A percentile compares a stretch with the other conserved stretches of the same genome.
Conservation (phyloP, 768 basidiomycete species). For the Paxillus rubicundulus region DNA sequence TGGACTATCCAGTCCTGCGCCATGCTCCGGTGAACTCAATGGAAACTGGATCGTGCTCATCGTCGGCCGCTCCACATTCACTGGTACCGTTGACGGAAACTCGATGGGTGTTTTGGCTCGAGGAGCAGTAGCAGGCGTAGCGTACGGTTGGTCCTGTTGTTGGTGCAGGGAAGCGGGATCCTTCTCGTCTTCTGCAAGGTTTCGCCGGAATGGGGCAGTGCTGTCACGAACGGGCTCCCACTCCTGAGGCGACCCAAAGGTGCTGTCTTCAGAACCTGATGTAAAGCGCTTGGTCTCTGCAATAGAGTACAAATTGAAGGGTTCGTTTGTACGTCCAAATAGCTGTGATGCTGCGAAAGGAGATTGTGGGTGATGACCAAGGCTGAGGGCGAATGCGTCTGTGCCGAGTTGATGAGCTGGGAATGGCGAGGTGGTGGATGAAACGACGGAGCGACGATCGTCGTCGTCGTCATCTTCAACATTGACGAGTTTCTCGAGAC, state of each 20-base stretch:
- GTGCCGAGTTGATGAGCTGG: slow-evolving; percentile 74
- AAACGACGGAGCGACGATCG: slow-evolving; percentile 76
- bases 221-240: slow-evolving; percentile 53
- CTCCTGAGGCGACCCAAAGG: slow-evolving; percentile 47
- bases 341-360: slow-evolving; percentile 87
- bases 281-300: slow-evolving; percentile 64
- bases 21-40: slow-evolving; percentile 69
- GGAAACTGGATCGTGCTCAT: slow-evolving; percentile 82
- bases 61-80: slow-evolving; percentile 44
- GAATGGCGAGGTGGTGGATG: slow-evolving; percentile 65
- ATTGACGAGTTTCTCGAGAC: slow-evolving; percentile 86
- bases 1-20: slow-evolving; percentile 52
- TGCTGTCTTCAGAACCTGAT: slow-evolving; percentile 53
- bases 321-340: slow-evolving; percentile 74
- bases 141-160: slow-evolving; percentile 26
- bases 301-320: slow-evolving; percentile 80
- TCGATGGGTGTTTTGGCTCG: slow-evolving; percentile 55
- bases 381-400: slow-evolving; percentile 36
- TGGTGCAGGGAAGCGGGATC: slow-evolving; percentile 47
- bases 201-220: slow-evolving; percentile 73
- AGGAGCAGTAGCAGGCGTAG: slow-evolving; percentile 32
- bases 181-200: slow-evolving; percentile 75
- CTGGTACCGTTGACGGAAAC: slow-evolving; percentile 54
- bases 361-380: slow-evolving; percentile 67
- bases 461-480: slow-evolving; percentile 91